phyloP scores from a whole-genome alignment of 2,329 filamentous ascomycete species.

The Ophiostoma angusticollis region DNA sequence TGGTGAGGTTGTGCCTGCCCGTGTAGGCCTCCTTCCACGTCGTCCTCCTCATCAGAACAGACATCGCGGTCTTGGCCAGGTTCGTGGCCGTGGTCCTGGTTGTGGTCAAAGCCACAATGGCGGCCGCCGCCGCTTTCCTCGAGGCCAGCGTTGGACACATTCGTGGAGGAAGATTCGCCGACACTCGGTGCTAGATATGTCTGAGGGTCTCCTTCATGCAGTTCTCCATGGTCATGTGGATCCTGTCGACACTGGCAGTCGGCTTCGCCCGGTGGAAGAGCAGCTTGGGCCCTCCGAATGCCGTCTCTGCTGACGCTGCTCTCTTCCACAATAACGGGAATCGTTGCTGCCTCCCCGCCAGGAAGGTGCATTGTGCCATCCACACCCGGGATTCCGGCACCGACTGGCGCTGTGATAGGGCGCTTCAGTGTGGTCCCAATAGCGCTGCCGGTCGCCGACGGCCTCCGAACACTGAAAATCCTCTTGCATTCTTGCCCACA shows the following conservation, averaged over 20 bases:
- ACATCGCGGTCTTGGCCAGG: conserved; percentile 6
- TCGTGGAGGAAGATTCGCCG: neutral
- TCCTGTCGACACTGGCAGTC: neutral
- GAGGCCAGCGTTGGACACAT: conserved; percentile 16
- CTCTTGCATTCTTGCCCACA: conserved; percentile 56
- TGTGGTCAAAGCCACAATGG: conserved; percentile 1
- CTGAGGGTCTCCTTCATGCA: conserved; percentile 15
- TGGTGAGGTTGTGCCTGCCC: conserved; percentile 48
- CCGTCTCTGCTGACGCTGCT: neutral
- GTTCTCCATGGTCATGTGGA: conserved; percentile 17
- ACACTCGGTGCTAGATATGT: neutral
- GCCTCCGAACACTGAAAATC: conserved; percentile 34
- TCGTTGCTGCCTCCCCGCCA: neutral
- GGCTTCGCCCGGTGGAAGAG: neutral
- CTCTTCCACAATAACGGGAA: conserved; percentile 23
- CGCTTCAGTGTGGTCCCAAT: neutral
- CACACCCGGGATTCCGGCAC: neutral
- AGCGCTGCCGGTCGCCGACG: conserved; percentile 18
- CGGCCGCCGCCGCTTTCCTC: neutral
- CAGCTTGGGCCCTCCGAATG: too few relatives aligned
- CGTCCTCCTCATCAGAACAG: conserved; percentile 11
- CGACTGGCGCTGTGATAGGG: too few relatives aligned
- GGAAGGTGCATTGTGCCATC: neutral
- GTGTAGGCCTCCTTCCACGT: conserved; percentile 10
- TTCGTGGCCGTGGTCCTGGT: conserved; percentile 5